Base-by-base conservation (phyloP, 768 basidiomycete species). In the Dentipellis fragilis region DNA sequence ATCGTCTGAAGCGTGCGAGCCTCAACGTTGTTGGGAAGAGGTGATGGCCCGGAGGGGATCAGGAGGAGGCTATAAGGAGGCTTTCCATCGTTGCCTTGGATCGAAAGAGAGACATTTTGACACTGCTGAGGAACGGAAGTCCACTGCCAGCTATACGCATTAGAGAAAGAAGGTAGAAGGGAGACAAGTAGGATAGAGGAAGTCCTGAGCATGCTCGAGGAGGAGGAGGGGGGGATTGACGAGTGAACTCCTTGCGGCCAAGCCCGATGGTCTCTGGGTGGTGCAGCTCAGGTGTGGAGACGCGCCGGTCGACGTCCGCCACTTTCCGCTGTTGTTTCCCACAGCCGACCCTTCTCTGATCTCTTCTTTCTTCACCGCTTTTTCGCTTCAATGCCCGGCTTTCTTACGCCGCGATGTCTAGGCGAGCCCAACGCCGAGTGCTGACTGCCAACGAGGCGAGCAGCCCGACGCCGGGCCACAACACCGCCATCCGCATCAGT, bases 11-110 rank as follows among this genome's bases (percentile, higher is more conserved):
- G 83, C 42, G 64, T 77, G 29, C 88, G 75, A 21, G 75, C 83
- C 66, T 92, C 89, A 35, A 78, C 69, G 57, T 77, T 80, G 58
- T 82, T 81, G 3, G 77, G 52, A 11, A 88, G 73, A 4, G 87
- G 79, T 0, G 78, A 73, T 3, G 84, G 71, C 3, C 87, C 88
- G 63, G 74, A 78, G 1, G 89, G 89, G 38, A 89, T 71, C 52
- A 90, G 69, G 19, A 89, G 72, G 52, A 84, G 71, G 38, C 72
- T 74, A 68, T 86, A 92, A 0, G 89, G 89, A 0, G 87, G 82
- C 48, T 68, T 62, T 54, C 85, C 86, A 16, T 22, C 22, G 35
- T 74, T 75, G 59, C 86, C 86, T 11, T 73, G 68, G 51, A 88
- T 71, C n/a, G 71, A 57, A 21, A 90, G 68, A 42, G 80, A 77